Conservation (phyloP, 306 rosid species). For the Senna tora region DNA sequence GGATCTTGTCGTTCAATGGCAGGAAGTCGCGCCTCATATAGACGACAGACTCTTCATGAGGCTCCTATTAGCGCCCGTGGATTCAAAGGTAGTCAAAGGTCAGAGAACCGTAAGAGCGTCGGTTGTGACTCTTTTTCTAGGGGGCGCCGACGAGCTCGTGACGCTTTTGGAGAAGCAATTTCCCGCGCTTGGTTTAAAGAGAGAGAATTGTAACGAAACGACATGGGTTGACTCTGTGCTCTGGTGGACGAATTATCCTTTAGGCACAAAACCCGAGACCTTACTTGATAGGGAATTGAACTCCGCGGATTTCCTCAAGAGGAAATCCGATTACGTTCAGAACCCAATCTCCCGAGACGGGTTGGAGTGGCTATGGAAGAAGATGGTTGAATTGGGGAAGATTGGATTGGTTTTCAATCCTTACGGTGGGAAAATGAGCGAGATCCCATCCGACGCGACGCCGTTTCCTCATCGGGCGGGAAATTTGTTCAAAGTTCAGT, state of each 20-base stretch:
- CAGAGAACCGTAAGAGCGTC: not conserved
- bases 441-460: conserved; percentile 19
- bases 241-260: not conserved
- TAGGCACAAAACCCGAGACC: too few relatives aligned
- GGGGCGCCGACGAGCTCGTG: not conserved
- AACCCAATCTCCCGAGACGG: not conserved
- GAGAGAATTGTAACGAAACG: not conserved
- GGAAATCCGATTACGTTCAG: not conserved
- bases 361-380: conserved; percentile 1
- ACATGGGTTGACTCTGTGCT: not conserved
- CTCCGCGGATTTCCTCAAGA: not conserved
- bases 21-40: conserved; percentile 25
- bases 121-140: not conserved
- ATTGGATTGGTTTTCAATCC: not conserved
- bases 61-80: not conserved
- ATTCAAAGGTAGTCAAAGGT: not conserved
- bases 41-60: conserved; percentile 33
- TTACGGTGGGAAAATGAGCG: not conserved
- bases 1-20: conserved; percentile 29
- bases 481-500: conserved; percentile 53
- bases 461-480: conserved; percentile 62
- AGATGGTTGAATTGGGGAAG: not conserved
- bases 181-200: not conserved
- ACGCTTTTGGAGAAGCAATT: not conserved
- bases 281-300: not conserved